These are phyloP conservation scores for Sclerospora graminicola DNA, from an alignment of 352 stramenopile genomes.

Conservation along the genomic window DNA sequence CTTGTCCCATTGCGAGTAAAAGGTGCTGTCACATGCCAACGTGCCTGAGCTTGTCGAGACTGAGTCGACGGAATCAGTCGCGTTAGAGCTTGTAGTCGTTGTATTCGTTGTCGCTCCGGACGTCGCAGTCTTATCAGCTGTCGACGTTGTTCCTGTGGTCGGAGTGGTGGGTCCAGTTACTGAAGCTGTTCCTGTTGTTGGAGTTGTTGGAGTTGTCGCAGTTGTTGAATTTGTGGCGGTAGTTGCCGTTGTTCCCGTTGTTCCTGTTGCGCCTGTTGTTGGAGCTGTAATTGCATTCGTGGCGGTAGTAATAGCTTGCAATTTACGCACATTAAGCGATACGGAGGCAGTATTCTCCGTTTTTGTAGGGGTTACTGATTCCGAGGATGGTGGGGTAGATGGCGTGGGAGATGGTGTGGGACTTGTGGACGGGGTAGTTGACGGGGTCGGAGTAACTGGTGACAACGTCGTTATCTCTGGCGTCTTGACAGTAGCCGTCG, in stretches of 20 bases:
- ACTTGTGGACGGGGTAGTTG: background rate
- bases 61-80: constrained; percentile 5
- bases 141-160: constrained; percentile 7
- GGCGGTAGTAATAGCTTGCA: constrained; percentile 2
- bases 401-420: background rate
- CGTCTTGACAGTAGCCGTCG: background rate
- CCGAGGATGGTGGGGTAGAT: background rate
- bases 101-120: constrained; percentile 1
- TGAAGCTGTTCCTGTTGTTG: constrained; percentile 6
- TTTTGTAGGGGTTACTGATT: too few species aligned
- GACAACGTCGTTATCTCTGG: background rate
- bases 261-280: constrained; percentile 4
- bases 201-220: constrained; percentile 5
- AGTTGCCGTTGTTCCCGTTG: constrained; percentile 7
- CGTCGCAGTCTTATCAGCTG: background rate
- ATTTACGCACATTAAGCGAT: too few species aligned
- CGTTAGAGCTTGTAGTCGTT: constrained; percentile 9
- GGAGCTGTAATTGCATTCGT: constrained; percentile 6
- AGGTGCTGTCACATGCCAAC: constrained; percentile 62
- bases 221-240: background rate
- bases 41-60: constrained; percentile 21
- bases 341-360: too few species aligned
- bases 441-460: background rate
- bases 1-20: constrained; percentile 70
- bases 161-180: constrained; percentile 9